Evolutionary conservation across 495 filamentous ascomycete species (phyloP).

Genomic region (Annulohypoxylon moriforme): DNA sequence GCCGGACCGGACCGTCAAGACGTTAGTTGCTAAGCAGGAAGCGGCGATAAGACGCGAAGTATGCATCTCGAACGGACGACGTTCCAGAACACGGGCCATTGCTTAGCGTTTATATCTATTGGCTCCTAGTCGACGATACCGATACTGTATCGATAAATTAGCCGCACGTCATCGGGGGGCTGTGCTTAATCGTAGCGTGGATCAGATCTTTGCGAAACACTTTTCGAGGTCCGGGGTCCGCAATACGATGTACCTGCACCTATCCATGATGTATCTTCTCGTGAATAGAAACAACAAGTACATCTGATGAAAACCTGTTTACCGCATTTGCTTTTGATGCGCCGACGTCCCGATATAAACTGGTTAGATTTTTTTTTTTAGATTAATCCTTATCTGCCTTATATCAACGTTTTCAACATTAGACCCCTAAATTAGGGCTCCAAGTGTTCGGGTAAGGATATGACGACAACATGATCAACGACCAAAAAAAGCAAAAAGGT

Average conservation of each 20-base stretch:
- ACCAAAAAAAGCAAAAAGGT: background rate
- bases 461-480: background rate
- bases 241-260: conserved; percentile 1
- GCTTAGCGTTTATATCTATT: conserved; percentile 19
- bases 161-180: conserved; percentile 36
- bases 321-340: background rate
- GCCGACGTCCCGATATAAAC: background rate
- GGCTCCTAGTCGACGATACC: conserved; percentile 6
- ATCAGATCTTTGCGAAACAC: conserved; percentile 35
- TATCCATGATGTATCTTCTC: background rate
- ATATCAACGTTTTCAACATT: background rate
- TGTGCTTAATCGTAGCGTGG: conserved; percentile 29
- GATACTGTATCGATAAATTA: conserved; percentile 32
- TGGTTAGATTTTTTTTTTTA: background rate
- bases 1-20: background rate
- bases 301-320: background rate
- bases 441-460: background rate
- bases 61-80: background rate
- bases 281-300: background rate
- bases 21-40: background rate
- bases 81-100: conserved; percentile 21
- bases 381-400: background rate
- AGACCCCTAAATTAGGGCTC: background rate
- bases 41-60: background rate
- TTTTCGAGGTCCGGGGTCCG: conserved; percentile 16